Conservation (phyloP, 2,329 filamentous ascomycete genomes). For the Pseudocercospora musae region DNA sequence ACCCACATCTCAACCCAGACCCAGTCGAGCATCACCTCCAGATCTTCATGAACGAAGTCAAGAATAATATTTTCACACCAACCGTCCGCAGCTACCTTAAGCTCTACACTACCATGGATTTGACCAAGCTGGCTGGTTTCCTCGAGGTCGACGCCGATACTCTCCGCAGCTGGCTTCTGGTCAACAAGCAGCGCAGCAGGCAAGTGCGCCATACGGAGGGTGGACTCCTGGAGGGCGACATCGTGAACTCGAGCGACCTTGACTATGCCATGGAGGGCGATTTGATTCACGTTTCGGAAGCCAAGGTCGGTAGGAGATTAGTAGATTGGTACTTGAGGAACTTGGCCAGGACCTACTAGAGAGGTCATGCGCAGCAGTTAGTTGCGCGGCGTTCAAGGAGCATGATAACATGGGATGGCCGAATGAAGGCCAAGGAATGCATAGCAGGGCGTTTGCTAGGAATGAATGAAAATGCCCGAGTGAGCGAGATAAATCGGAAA, state of each 20-base stretch:
- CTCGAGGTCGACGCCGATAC: conserved; percentile 96
- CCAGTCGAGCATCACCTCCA: conserved; percentile 94
- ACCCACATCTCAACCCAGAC: conserved; percentile 92
- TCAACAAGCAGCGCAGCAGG: conserved; percentile 98
- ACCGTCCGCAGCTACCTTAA: conserved; percentile 98
- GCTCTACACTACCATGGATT: conserved; percentile 98
- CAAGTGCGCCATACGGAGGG: conserved; percentile 93
- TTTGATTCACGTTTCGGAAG: conserved; percentile 96
- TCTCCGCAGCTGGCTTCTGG: conserved; percentile 85
- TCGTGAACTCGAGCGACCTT: conserved; percentile 88
- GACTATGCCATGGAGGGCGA: conserved; percentile 97
- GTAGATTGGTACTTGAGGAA: conserved; percentile 99
- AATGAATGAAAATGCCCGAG: conserved; percentile 6
- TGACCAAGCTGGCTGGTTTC: conserved; percentile 97
- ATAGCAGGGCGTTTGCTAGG: conserved; percentile 16
- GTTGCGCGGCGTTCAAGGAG: conserved; percentile 13
- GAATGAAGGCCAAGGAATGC: conserved; percentile 6
- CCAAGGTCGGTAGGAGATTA: conserved; percentile 93
- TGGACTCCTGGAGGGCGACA: conserved; percentile 84
- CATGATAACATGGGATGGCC: conserved; percentile 10
- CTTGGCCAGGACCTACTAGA: conserved; percentile 86
- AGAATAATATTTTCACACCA: conserved; percentile 97
- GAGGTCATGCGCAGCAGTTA: background rate
- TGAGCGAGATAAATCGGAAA: background rate
- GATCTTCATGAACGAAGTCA: conserved; percentile 99